Evolutionary conservation across 108 stramenopile genomes (phyloP), one percentile per base, ranked within the genome.

Genomic region (Conticribra weissflogii): DNA sequence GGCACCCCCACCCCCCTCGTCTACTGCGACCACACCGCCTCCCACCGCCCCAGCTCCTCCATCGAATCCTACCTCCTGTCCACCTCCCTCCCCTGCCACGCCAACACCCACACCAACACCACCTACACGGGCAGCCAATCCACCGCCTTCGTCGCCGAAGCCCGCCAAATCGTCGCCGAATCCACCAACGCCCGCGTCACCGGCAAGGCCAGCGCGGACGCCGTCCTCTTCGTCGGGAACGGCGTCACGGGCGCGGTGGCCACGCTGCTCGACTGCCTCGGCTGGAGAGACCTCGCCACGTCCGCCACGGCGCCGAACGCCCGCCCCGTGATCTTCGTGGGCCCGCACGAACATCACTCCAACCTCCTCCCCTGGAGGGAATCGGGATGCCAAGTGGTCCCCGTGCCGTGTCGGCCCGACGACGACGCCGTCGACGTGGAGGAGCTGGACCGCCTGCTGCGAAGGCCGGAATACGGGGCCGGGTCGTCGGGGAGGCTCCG

Each of bases 281-380:
- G 87, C 29, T 53, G 91, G 9, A 65, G 65, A 9, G 52, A 68
- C 3, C 5, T 33, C 34, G 33, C 23, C 9, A 49, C 16, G 3
- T 28, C 53, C 16, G 19, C 36, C 24, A 0, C 18, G 23, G 34
- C 32, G 51, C 7, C 22, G 12, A 29, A 45, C 32, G 81, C 55
- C n/a, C 56, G 69, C 4, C 86, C 87, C 5, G 81, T 97, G 1
- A 87, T 98, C 17, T 90, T 99, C 70, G 81, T 94, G 22, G 94
- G 97, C 5, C 96, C 97, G 12, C 98, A 91, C 57, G 98, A 96
- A 79, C 99, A 99, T 74, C 99, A 99, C 68, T 96, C 96, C 57
- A 98, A 98, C 74, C 64, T 99, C 32, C 66, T 99, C 3, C 97
- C 97, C 1, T 99, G 97, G 97, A 71, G 97, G 63, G 98, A 99